These are phyloP conservation scores for Eragrostis nindensis DNA, from an alignment of 176 grass and related monocot genomes.

Conservation along the genomic window DNA sequence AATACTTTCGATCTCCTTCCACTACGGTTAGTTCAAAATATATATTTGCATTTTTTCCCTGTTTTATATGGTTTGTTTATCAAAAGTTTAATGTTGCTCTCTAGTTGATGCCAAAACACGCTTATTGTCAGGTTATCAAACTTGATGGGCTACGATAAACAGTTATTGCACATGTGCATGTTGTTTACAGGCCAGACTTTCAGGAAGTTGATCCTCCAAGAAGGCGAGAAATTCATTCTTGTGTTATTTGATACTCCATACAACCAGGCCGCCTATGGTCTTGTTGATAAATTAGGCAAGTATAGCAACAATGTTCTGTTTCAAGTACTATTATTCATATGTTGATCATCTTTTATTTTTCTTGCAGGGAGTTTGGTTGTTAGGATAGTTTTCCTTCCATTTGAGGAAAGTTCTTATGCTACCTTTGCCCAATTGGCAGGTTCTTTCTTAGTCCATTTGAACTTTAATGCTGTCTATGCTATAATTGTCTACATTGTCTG, in stretches of 20 bases:
- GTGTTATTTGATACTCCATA: conserved; percentile 91
- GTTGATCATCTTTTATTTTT: conserved; percentile 19
- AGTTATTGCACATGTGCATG: conserved; percentile 93
- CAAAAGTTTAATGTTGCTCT: conserved; percentile 28
- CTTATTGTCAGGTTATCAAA: conserved; percentile 64
- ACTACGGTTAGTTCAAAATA: conserved; percentile 63
- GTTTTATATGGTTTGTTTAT: conserved; percentile 19
- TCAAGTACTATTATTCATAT: conserved; percentile 38
- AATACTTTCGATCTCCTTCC: conserved; percentile 65
- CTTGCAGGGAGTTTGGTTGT: conserved; percentile 94
- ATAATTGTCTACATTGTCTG: not conserved
- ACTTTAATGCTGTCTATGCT: conserved; percentile 19
- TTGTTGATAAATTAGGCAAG: conserved; percentile 96
- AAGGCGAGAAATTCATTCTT: conserved; percentile 96
- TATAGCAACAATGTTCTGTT: conserved; percentile 25
- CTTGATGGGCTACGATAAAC: conserved; percentile 78
- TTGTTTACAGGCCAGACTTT: conserved; percentile 95
- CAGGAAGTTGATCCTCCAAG: conserved; percentile 93
- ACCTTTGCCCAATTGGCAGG: conserved; percentile 88
- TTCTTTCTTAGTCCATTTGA: conserved; percentile 51
- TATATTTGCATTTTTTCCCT: conserved; percentile 25
- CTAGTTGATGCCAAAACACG: conserved; percentile 23
- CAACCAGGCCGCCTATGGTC: conserved; percentile 93
- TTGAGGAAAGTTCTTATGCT: conserved; percentile 98
- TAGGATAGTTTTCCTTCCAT: conserved; percentile 97